Percentiles rank a stretch among this genome's conserved stretches.
phyloP scores from a whole-genome alignment of 352 stramenopile species.

The Phytophthora pini region DNA sequence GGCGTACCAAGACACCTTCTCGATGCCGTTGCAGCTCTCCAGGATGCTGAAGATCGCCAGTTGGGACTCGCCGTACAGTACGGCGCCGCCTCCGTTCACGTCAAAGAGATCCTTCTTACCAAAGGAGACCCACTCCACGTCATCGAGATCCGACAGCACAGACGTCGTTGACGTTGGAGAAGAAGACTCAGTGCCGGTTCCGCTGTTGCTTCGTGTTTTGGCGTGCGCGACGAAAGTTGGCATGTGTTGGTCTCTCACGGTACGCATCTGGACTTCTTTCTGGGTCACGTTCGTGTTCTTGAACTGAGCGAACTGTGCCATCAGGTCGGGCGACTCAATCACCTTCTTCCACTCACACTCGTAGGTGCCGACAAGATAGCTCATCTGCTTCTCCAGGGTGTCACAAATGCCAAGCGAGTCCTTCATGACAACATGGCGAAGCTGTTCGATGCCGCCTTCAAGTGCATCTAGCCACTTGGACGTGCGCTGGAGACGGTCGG shows the following conservation, averaged over 20 bases:
- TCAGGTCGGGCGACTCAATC: conserved; percentile 80
- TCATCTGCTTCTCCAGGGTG: conserved; percentile 85
- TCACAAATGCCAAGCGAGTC: conserved; percentile 90
- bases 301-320: conserved; percentile 91
- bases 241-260: conserved; percentile 90
- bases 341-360: conserved; percentile 95
- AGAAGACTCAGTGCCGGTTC: conserved; percentile 29
- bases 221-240: conserved; percentile 51
- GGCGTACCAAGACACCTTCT: conserved; percentile 85
- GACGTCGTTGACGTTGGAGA: conserved; percentile 49
- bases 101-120: conserved; percentile 75
- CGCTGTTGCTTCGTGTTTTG: conserved; percentile 67
- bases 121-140: conserved; percentile 78
- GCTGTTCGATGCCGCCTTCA: conserved; percentile 64
- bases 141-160: conserved; percentile 25
- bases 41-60: conserved; percentile 92
- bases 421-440: conserved; percentile 80
- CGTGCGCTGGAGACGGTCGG: conserved; percentile 72
- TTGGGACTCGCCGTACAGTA: conserved; percentile 92
- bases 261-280: conserved; percentile 57
- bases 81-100: conserved; percentile 82
- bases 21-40: conserved; percentile 63
- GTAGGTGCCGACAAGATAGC: conserved; percentile 91
- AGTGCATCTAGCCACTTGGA: conserved; percentile 91
- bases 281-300: conserved; percentile 89